Base-by-base conservation (phyloP, 2,329 filamentous ascomycete species). In the Trichoderma brevicompactum region DNA sequence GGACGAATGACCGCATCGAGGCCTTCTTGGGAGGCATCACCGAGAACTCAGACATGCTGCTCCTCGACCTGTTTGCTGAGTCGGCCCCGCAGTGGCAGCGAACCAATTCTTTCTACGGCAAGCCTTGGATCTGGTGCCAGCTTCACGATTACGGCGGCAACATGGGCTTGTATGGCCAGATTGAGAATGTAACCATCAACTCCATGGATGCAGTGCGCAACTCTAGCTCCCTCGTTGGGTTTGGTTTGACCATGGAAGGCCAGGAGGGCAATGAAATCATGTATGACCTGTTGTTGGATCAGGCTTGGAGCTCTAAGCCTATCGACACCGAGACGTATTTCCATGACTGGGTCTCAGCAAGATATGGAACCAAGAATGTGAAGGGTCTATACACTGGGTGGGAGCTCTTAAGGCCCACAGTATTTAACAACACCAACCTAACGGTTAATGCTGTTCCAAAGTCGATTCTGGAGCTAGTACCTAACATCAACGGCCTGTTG, bases 71-170 rank as follows among this genome's bases (percentile, higher is more conserved):
- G 2, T 83, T 79, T 67, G 82, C 81, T 0, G 82, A 85, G 66
- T 77, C 76, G 7, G 70, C 76, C 8, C 83, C 83, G 0, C 79
- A 84, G 65, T 85, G 83, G 82, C 79, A 80, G 68, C 75, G 80
- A 8, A 83, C 81, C 0, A 76, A 80, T 15, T 80, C 78, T 0
- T 85, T 83, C 70, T 80, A 78, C 65, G 82, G 82, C 17, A 83
- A 83, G 68, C 79, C 80, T 0, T 85, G 82, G 82, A 79, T 85
- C 41, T 85, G 83, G 83, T 84, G 82, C 68, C 74, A 84, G 68
- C 71, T 85, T 7, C 83, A 84, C 68, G 77, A 79, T 66, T 85
- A 81, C 65, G 82, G 82, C 6, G 80, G 79, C 15, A 83, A 80
- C 68, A 77, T 79, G 74, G 82, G 81, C 0, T 67, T 84, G 1